Base-by-base conservation (phyloP, 1,284 basidiomycete species). In the Ceratobasidium sp. region DNA sequence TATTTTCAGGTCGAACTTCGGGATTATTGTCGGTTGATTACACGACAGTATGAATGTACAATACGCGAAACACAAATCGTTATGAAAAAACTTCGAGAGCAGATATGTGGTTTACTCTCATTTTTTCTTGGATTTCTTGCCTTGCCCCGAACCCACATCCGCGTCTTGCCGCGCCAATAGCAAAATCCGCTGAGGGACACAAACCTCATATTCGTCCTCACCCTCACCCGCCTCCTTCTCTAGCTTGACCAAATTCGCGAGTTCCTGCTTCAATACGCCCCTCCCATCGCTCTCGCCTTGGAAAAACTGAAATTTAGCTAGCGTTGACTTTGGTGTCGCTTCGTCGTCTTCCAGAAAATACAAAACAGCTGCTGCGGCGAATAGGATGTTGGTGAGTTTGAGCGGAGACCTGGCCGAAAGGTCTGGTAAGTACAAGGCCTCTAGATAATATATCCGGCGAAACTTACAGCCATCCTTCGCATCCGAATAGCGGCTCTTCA, bases 391-490 rank as follows among this genome's bases (percentile, higher is more conserved):
- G 9, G 48, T 48, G 23, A 71, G 44, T 28, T 71, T 71, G 46
- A 38, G 69, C 14, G 58, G 58, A 16, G 69, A 71, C 1, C 69
- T 71, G 40, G 23, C 4, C 12, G 4, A 9, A 18, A 1, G 8
- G 1, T 56, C 0, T n/a, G n/a, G 38, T 14, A 1, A 42, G 28
- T 44, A 21, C 5, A 21, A 42, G 16, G 23, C 16, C 14, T 16
- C 18, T 23, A 21, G 25, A 28, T n/a, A 36, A 0, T 30, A 23
- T 8, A 28, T 18, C 18, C 16, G 18, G 11, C 36, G 40, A 14
- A 12, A 71, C 69, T 40, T 38, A 71, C 69, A 71, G 21, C 69
- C 69, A 71, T 12, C 69, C 69, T 42, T 71, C 58, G 33, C 49
- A 56, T 61, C 44, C 69, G n/a, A 71, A 49, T 7, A 71, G 49